Evolutionary conservation across 306 rosid genomes (phyloP).

Genomic region (Heteromeles arbutifolia): DNA sequence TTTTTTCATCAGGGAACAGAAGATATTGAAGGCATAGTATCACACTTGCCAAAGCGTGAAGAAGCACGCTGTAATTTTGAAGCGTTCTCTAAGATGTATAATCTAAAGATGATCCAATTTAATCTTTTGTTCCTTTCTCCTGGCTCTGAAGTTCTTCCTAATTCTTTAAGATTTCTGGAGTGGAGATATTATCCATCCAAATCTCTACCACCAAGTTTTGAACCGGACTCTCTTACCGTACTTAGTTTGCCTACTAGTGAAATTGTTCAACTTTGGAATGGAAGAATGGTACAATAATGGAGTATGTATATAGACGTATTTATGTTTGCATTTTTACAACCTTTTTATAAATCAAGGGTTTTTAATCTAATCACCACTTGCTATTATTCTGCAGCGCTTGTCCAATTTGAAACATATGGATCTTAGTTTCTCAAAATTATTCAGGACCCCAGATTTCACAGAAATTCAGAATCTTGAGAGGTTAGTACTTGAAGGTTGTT

Average conservation of each 20-base stretch:
- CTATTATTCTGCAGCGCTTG: not conserved
- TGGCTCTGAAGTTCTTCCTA: not conserved
- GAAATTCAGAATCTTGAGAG: not conserved
- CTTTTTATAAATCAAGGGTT: too few species aligned
- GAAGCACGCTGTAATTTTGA: not conserved
- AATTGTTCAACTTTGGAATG: constrained; percentile 9
- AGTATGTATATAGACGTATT: too few species aligned
- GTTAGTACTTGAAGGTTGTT: constrained; percentile 6
- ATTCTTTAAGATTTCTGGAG: not conserved
- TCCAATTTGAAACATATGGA: not conserved
- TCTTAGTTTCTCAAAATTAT: not conserved
- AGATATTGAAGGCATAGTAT: constrained; percentile 1
- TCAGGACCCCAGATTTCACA: constrained; percentile 15
- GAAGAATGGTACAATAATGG: not conserved
- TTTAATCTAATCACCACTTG: not conserved
- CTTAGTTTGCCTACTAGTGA: not conserved
- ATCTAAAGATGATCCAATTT: not conserved
- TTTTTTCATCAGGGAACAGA: not conserved
- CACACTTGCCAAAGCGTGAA: not conserved
- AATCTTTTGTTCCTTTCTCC: not conserved
- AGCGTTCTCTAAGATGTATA: not conserved
- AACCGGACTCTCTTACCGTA: not conserved
- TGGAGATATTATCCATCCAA: constrained; percentile 3
- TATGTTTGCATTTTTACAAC: too few species aligned
- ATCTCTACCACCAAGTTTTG: not conserved